A percentile compares a stretch with the other conserved stretches of the same genome.
phyloP scores from a whole-genome alignment of 192 early-diverging fungal species.

The Geranomyces variabilis region DNA sequence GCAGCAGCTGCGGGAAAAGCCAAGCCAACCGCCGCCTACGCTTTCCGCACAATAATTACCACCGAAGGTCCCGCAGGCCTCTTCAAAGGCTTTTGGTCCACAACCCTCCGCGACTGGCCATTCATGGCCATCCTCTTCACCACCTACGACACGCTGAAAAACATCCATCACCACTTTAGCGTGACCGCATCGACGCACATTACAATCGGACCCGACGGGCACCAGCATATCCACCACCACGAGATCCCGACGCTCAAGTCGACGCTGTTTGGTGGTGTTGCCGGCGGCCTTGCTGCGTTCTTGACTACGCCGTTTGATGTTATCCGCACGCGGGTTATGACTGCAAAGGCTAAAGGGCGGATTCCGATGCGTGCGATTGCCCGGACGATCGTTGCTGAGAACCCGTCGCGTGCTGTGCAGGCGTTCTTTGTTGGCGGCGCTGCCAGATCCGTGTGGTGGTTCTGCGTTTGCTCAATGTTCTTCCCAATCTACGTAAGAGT shows the following conservation, averaged over 20 bases:
- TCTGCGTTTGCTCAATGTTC: constrained; percentile 76
- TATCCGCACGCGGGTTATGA: constrained; percentile 71
- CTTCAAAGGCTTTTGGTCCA: constrained; percentile 73
- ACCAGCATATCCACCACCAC: neutral
- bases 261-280: constrained; percentile 72
- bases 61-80: constrained; percentile 66
- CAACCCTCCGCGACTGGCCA: constrained; percentile 71
- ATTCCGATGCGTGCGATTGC: constrained; percentile 20
- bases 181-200: constrained; percentile 18
- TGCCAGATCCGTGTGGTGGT: constrained; percentile 73
- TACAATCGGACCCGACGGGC: neutral
- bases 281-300: constrained; percentile 73
- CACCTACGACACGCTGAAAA: constrained; percentile 77
- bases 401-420: constrained; percentile 19
- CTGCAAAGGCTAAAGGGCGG: constrained; percentile 42
- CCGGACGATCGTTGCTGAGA: constrained; percentile 34
- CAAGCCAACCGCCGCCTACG: constrained; percentile 18
- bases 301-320: constrained; percentile 79
- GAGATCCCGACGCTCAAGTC: constrained; percentile 66
- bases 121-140: constrained; percentile 80
- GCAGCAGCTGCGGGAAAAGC: neutral
- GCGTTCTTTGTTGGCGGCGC: constrained; percentile 68
- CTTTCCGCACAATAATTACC: constrained; percentile 52
- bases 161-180: constrained; percentile 56
- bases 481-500: constrained; percentile 63